A percentile compares a stretch with the other conserved stretches of the same genome.
These are phyloP conservation scores for Alternaria consortialis DNA, from an alignment of 2,329 filamentous ascomycete species.

Conservation along the genomic window DNA sequence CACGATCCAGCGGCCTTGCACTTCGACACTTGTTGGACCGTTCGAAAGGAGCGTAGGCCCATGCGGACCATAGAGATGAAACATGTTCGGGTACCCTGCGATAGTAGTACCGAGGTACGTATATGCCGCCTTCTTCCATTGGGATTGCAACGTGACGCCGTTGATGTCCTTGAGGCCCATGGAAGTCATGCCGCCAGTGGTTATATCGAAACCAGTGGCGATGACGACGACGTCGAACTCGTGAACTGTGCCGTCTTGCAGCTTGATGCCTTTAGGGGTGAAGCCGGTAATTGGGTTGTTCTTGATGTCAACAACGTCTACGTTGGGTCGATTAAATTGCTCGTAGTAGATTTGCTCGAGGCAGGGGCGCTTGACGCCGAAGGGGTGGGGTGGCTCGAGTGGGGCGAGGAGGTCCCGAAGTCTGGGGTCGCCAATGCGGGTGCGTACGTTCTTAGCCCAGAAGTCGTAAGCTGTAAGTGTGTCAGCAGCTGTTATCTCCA, in stretches of 20 bases:
- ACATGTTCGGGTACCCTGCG: conserved; percentile 20
- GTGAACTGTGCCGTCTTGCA: conserved; percentile 40
- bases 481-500: conserved; percentile 28
- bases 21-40: conserved; percentile 50
- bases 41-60: conserved; percentile 44
- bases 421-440: conserved; percentile 49
- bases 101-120: conserved; percentile 22
- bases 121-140: conserved; percentile 17
- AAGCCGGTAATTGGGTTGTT: conserved; percentile 42
- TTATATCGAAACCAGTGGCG: conserved; percentile 47
- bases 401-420: conserved; percentile 49
- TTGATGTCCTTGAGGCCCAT: conserved; percentile 31
- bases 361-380: conserved; percentile 51
- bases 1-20: conserved; percentile 51
- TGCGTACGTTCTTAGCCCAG: conserved; percentile 51
- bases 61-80: conserved; percentile 21
- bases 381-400: conserved; percentile 48
- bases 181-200: conserved; percentile 45
- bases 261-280: conserved; percentile 40
- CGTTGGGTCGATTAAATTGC: conserved; percentile 48
- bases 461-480: conserved; percentile 51
- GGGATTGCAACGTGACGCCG: conserved; percentile 15
- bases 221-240: conserved; percentile 51
- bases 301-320: conserved; percentile 48
- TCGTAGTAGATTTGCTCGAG: conserved; percentile 56